Evolutionary conservation across 768 basidiomycete genomes (phyloP).

Genomic region (Suillus subalutaceus): DNA sequence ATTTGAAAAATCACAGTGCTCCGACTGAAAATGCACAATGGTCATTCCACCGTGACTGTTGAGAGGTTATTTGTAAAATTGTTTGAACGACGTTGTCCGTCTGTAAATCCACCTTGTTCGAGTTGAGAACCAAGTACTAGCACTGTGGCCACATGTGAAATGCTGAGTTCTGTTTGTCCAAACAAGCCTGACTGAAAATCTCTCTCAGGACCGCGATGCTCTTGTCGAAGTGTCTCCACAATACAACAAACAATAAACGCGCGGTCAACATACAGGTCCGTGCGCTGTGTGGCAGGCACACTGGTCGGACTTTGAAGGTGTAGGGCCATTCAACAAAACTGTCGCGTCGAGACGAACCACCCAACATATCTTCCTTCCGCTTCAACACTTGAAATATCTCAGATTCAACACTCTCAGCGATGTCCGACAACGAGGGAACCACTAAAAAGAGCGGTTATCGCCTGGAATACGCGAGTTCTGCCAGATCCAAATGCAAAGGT

Average conservation of each 20-base stretch:
- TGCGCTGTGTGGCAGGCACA: slow-evolving; percentile 34
- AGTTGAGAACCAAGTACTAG: neutral
- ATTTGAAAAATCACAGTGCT: neutral
- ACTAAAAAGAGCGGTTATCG: slow-evolving; percentile 60
- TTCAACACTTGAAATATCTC: slow-evolving; percentile 23
- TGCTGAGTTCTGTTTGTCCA: slow-evolving; percentile 12
- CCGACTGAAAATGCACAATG: neutral
- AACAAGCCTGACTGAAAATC: slow-evolving; percentile 9
- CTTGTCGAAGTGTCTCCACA: slow-evolving; percentile 10
- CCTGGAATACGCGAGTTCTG: slow-evolving; percentile 72
- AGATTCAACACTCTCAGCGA: slow-evolving; percentile 25
- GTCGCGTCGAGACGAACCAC: slow-evolving; percentile 43
- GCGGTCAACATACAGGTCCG: slow-evolving; percentile 36
- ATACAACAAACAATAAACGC: slow-evolving; percentile 22
- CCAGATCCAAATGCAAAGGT: slow-evolving; percentile 80
- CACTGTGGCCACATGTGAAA: neutral
- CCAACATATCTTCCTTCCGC: slow-evolving; percentile 34
- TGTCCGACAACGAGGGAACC: slow-evolving; percentile 40
- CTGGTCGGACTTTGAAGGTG: slow-evolving; percentile 41
- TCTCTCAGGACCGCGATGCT: slow-evolving; percentile 7
- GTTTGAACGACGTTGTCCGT: neutral
- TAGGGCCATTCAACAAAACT: slow-evolving; percentile 42
- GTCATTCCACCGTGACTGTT: neutral
- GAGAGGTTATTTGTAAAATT: neutral
- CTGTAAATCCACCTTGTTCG: neutral